phyloP scores from a whole-genome alignment of 169 alveolate species.

The Cryptosporidium sp. region DNA sequence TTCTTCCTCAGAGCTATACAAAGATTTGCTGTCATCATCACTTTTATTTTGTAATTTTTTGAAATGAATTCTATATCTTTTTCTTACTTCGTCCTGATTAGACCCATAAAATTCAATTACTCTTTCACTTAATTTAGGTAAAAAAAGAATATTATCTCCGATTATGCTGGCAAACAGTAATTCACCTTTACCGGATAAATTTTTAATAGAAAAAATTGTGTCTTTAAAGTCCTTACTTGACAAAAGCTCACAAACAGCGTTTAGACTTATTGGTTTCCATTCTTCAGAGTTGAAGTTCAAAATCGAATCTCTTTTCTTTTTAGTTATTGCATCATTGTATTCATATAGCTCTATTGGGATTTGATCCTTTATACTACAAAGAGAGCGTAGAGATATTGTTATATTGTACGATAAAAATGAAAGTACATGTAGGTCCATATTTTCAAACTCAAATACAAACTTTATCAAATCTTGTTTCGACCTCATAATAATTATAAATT shows the following conservation, averaged over 20 bases:
- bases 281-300: slow-evolving; percentile 7
- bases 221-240: slow-evolving; percentile 55
- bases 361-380: slow-evolving; percentile 47
- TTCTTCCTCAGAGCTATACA: slow-evolving; percentile 26
- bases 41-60: not conserved
- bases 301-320: not conserved
- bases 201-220: slow-evolving; percentile 60
- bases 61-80: slow-evolving; percentile 63
- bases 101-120: slow-evolving; percentile 70
- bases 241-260: slow-evolving; percentile 47
- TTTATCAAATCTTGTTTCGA: slow-evolving; percentile 35
- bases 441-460: slow-evolving; percentile 59
- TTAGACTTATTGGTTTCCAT: slow-evolving; percentile 29
- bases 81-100: slow-evolving; percentile 31
- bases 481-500: slow-evolving; percentile 39
- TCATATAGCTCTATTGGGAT: slow-evolving; percentile 57
- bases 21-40: not conserved
- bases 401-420: slow-evolving; percentile 35
- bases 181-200: slow-evolving; percentile 50
- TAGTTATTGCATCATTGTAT: slow-evolving; percentile 3
- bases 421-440: slow-evolving; percentile 14
- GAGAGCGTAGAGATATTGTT: slow-evolving; percentile 57
- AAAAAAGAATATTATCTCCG: slow-evolving; percentile 63
- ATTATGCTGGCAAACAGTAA: slow-evolving; percentile 55
- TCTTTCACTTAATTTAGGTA: slow-evolving; percentile 54